These are phyloP conservation scores for Pseudopyrenochaeta lycopersici DNA, from an alignment of 2,329 filamentous ascomycete genomes.

Conservation along the genomic window DNA sequence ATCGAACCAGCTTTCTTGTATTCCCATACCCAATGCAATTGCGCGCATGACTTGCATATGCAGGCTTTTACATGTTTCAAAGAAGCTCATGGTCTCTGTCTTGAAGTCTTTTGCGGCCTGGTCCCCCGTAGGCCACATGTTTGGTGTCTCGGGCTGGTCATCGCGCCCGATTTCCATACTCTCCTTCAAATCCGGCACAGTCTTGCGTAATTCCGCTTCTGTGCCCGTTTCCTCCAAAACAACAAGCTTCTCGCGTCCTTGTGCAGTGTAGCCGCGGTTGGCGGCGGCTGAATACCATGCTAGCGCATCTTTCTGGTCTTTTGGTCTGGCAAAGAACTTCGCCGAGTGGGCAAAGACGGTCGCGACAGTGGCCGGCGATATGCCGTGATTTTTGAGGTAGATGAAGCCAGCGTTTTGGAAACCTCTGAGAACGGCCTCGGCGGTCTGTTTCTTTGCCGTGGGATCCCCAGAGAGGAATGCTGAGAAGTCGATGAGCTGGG, in stretches of 20 bases:
- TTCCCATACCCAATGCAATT: conserved; percentile 81
- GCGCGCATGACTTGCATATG: conserved; percentile 84
- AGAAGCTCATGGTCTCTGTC: conserved; percentile 77
- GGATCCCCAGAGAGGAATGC: conserved; percentile 72
- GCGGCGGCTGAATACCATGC: conserved; percentile 56
- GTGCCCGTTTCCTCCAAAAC: conserved; percentile 46
- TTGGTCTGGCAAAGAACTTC: conserved; percentile 49
- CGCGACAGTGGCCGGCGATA: conserved; percentile 67
- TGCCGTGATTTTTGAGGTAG: conserved; percentile 83
- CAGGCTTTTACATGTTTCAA: conserved; percentile 74
- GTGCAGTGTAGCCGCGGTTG: conserved; percentile 59
- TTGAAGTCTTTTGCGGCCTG: conserved; percentile 70
- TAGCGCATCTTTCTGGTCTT: conserved; percentile 50
- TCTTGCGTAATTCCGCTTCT: conserved; percentile 45
- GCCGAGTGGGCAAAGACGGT: conserved; percentile 65
- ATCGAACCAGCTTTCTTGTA: conserved; percentile 80
- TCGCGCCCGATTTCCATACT: conserved; percentile 69
- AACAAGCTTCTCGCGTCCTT: conserved; percentile 55
- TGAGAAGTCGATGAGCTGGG: conserved; percentile 80
- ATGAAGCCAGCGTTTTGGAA: conserved; percentile 91
- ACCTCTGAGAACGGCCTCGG: conserved; percentile 76
- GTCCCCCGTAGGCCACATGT: conserved; percentile 76
- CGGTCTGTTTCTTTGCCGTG: conserved; percentile 69
- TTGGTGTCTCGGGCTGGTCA: conserved; percentile 70
- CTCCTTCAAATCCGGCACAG: conserved; percentile 62